These are phyloP conservation scores for Aureobasidium melanogenum DNA, from an alignment of 2,329 filamentous ascomycete species.

Conservation along the genomic window DNA sequence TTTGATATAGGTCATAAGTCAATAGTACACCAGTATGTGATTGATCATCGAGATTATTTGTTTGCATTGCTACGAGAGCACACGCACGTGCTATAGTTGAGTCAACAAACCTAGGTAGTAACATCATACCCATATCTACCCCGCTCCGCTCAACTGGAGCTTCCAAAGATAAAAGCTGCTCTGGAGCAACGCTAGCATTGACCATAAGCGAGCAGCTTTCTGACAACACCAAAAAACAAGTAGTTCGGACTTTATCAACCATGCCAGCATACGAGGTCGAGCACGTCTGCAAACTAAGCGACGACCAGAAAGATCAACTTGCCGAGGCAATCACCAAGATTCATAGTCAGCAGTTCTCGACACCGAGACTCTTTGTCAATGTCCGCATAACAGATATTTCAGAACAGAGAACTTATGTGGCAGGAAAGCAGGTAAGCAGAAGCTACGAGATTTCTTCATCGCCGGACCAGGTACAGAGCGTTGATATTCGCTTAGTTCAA, in stretches of 20 bases:
- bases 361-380: constrained; percentile 37
- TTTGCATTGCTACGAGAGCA: neutral
- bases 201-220: neutral
- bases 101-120: neutral
- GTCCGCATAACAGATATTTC: constrained; percentile 29
- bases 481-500: constrained; percentile 7
- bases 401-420: constrained; percentile 24
- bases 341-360: constrained; percentile 34
- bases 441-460: too few relatives aligned
- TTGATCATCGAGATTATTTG: neutral
- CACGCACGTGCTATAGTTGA: neutral
- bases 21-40: neutral
- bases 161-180: neutral
- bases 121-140: neutral
- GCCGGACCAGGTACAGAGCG: neutral
- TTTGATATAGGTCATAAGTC: too few relatives aligned
- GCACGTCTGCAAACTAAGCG: constrained; percentile 27
- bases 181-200: neutral
- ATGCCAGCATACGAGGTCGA: constrained; percentile 40
- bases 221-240: neutral
- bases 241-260: neutral
- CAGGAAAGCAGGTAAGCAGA: constrained; percentile 23
- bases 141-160: constrained; percentile 7
- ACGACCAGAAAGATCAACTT: constrained; percentile 30
- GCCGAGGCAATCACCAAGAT: constrained; percentile 33